These are phyloP conservation scores for Penicillium waksmanii DNA, from an alignment of 495 filamentous ascomycete species.

Conservation along the genomic window DNA sequence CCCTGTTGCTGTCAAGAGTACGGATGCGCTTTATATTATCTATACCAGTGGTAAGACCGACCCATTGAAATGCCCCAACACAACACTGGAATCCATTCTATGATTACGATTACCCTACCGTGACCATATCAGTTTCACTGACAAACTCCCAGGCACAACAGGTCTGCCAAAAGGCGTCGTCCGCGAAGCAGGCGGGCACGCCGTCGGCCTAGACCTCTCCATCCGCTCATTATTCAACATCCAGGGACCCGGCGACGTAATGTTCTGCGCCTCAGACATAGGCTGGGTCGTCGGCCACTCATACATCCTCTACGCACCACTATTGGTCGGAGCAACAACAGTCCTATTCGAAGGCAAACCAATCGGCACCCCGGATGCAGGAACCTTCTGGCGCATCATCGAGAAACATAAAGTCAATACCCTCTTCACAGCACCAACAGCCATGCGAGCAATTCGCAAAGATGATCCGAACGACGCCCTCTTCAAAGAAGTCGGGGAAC, in stretches of 20 bases:
- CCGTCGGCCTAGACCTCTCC: constrained; percentile 79
- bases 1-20: constrained; percentile 75
- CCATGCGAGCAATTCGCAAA: constrained; percentile 81
- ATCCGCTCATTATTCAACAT: constrained; percentile 81
- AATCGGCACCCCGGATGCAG: constrained; percentile 83
- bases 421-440: constrained; percentile 85
- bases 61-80: too few species aligned
- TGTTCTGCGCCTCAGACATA: constrained; percentile 83
- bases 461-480: constrained; percentile 76
- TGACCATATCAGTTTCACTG: neutral
- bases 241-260: constrained; percentile 77
- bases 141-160: constrained; percentile 64
- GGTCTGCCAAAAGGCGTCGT: constrained; percentile 88
- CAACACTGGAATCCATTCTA: too few species aligned
- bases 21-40: constrained; percentile 85
- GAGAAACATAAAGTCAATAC: constrained; percentile 83
- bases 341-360: constrained; percentile 93
- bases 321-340: constrained; percentile 83
- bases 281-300: constrained; percentile 87
- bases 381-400: constrained; percentile 85
- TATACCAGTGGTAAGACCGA: constrained; percentile 67
- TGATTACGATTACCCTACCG: too few species aligned
- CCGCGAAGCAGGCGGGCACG: constrained; percentile 82
- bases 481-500: constrained; percentile 62
- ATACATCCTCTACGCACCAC: constrained; percentile 82